These are phyloP conservation scores for Teratosphaeria pseudoeucalypti DNA, from an alignment of 2,329 filamentous ascomycete genomes.

Conservation along the genomic window DNA sequence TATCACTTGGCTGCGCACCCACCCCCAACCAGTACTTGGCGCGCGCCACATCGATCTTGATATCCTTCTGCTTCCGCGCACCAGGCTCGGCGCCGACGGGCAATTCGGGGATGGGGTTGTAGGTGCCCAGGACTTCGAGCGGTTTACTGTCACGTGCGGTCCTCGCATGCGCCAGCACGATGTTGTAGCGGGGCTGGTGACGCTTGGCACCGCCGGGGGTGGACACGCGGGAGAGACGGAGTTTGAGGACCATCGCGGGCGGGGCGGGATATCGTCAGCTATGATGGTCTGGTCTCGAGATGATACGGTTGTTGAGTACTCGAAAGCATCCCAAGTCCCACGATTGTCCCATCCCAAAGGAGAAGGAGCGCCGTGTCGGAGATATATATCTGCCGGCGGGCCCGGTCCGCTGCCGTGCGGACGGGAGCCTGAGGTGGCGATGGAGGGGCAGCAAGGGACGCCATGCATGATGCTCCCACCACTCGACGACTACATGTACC, in stretches of 20 bases:
- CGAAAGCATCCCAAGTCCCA: background rate
- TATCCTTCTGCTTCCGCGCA: constrained; percentile 72
- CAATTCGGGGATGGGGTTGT: constrained; percentile 51
- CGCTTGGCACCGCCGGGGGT: constrained; percentile 42
- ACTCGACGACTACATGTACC: too few species aligned
- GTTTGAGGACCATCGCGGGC: constrained; percentile 67
- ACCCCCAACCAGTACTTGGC: constrained; percentile 96
- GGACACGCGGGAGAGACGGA: constrained; percentile 88
- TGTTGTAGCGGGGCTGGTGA: constrained; percentile 92
- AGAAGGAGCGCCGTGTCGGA: background rate
- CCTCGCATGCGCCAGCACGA: constrained; percentile 80
- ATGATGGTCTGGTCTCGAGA: background rate
- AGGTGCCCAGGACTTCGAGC: constrained; percentile 75
- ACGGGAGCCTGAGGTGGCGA: background rate
- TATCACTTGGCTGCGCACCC: constrained; percentile 85
- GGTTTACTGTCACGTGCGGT: constrained; percentile 80
- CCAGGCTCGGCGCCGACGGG: constrained; percentile 40
- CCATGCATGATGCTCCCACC: too few species aligned
- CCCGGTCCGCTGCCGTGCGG: too few species aligned
- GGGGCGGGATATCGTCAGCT: background rate
- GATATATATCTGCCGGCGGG: background rate
- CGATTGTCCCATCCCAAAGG: background rate
- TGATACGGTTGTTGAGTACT: background rate
- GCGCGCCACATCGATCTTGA: constrained; percentile 69
- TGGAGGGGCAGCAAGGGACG: background rate